Conservation (phyloP, 2,329 filamentous ascomycete species). For the Cercospora janseana region DNA sequence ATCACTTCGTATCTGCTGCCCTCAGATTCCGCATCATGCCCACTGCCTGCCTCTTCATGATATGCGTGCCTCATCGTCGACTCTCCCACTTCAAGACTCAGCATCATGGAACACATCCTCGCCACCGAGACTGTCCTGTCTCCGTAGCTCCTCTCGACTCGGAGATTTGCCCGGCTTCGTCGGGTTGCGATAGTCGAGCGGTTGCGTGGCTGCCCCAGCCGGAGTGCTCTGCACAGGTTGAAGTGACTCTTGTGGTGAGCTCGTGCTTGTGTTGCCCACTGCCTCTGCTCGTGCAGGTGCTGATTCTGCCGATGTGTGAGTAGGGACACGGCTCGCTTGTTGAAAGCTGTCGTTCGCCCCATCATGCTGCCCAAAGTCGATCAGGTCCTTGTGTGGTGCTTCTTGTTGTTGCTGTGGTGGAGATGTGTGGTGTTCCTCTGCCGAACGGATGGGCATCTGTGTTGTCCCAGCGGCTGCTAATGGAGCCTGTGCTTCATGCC, state of each 20-base stretch:
- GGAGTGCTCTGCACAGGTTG: conserved; percentile 16
- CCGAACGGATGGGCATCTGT: conserved; percentile 3
- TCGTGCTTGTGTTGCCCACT: not conserved
- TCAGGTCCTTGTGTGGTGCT: conserved; percentile 53
- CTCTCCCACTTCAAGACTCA: conserved; percentile 33
- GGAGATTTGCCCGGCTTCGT: conserved; percentile 8
- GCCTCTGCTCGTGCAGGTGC: conserved; percentile 10
- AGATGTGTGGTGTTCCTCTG: no score
- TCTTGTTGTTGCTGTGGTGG: conserved; percentile 25
- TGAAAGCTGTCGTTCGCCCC: conserved; percentile 10
- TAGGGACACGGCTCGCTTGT: conserved; percentile 10
- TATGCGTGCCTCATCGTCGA: not conserved
- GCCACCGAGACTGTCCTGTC: conserved; percentile 44
- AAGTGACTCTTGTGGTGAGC: conserved; percentile 20
- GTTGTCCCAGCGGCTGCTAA: conserved; percentile 10
- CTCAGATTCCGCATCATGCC: no score
- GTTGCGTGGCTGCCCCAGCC: conserved; percentile 15
- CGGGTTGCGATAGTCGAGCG: conserved; percentile 16
- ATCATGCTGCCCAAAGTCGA: conserved; percentile 57
- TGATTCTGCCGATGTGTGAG: conserved; percentile 15
- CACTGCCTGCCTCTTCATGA: not conserved
- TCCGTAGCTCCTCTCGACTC: conserved; percentile 25
- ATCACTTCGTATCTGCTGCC: no score
- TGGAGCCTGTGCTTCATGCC: not conserved
- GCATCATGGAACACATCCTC: conserved; percentile 52